Percentiles rank a stretch among this genome's conserved stretches.
phyloP scores from a whole-genome alignment of 768 basidiomycete genomes.

The Tulasnella sp. region DNA sequence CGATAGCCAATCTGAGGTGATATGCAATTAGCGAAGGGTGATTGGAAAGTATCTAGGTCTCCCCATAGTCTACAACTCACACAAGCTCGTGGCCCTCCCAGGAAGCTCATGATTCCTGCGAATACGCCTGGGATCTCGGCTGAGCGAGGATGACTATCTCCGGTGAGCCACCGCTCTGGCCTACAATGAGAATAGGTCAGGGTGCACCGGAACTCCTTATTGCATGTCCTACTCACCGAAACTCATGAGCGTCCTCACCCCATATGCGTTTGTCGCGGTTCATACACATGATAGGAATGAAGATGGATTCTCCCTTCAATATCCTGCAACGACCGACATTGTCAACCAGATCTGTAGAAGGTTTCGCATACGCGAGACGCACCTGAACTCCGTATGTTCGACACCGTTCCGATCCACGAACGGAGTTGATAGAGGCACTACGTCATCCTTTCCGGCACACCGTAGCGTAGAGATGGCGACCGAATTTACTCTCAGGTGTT shows the following conservation, averaged over 20 bases:
- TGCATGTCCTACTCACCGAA: conserved; percentile 39
- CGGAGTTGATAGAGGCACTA: conserved; percentile 12
- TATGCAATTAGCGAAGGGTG: conserved; percentile 26
- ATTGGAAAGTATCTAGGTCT: conserved; percentile 27
- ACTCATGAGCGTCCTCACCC: conserved; percentile 49
- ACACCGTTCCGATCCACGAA: conserved; percentile 7
- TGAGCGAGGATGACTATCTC: neutral
- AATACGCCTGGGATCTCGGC: conserved; percentile 5
- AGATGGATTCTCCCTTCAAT: neutral
- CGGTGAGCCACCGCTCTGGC: conserved; percentile 10
- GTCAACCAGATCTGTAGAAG: conserved; percentile 33
- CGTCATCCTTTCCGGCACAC: conserved; percentile 5
- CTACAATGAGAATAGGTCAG: neutral
- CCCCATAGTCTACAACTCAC: neutral
- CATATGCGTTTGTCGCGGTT: conserved; percentile 44
- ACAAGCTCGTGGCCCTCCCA: conserved; percentile 14
- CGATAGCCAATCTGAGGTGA: conserved; percentile 5
- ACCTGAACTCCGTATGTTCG: conserved; percentile 1
- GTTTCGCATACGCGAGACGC: too few relatives aligned
- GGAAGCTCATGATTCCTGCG: conserved; percentile 12
- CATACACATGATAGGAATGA: conserved; percentile 33
- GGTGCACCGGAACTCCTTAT: too few relatives aligned
- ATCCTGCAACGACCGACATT: too few relatives aligned
- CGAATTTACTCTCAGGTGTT: conserved; percentile 10
- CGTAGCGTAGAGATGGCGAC: neutral